phyloP scores from a whole-genome alignment of 768 basidiomycete species.

The Hypholoma fasciculare region DNA sequence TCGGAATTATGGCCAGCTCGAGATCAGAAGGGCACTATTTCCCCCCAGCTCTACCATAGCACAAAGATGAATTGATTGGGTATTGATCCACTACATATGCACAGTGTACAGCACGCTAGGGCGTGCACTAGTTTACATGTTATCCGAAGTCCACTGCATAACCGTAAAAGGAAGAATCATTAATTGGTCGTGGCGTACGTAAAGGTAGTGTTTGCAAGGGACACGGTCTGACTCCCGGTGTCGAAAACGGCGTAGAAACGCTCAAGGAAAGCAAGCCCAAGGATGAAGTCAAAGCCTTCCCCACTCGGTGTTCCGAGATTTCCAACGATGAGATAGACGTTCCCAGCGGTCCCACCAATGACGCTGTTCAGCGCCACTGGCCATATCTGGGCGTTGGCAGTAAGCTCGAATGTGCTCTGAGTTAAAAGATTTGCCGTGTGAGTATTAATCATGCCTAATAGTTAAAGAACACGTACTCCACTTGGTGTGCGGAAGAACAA shows the following conservation, averaged over 20 bases:
- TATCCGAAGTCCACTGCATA: no score
- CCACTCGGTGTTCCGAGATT: background rate
- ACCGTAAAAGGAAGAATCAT: no score
- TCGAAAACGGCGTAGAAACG: background rate
- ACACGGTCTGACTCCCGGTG: background rate
- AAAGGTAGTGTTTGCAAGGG: background rate
- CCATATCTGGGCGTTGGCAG: background rate
- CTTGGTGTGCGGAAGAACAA: conserved; percentile 51
- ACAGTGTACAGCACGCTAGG: no score
- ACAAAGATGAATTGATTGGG: no score
- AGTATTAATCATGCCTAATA: background rate
- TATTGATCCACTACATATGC: no score
- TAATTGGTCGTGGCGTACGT: background rate
- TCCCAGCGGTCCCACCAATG: background rate
- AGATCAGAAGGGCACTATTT: no score
- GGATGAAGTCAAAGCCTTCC: background rate
- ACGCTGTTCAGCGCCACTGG: background rate
- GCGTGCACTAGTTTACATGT: no score
- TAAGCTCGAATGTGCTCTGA: background rate
- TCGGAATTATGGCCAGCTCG: no score
- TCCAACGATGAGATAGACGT: background rate
- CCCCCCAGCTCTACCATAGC: no score
- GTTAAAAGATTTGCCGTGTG: background rate
- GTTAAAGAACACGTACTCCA: conserved; percentile 32
- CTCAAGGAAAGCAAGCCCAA: background rate